Base-by-base conservation (phyloP, 2,329 filamentous ascomycete genomes). In the Didymella glomerata region DNA sequence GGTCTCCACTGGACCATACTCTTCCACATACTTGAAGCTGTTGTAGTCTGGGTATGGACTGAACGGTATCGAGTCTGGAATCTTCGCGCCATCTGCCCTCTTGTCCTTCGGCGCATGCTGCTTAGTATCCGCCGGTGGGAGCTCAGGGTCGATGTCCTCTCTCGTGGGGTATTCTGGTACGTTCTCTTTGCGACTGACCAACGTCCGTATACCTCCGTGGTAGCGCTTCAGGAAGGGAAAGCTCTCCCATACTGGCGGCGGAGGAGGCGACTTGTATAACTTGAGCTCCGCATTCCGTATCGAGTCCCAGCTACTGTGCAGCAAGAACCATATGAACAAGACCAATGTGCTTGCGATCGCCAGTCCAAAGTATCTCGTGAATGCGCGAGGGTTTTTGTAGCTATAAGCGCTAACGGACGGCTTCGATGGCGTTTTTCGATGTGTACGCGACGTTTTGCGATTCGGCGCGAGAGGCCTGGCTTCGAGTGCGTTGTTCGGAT, bases 141-240 rank as follows among this genome's bases (percentile, higher is more conserved):
- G 77, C 53, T 79, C 79, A 30, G 80, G 68, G 24, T 74, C 72
- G 18, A 81, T 73, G 18, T 82, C 78, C 65, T 84, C 76, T 65
- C 89, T 88, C 49, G 84, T 83, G 1, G 95, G 94, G 72, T 96
- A 98, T 72, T 98, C 91, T 0, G 93, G 89, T 10, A 84, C 81
- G 65, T 93, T 94, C 47, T 91, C 81, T 14, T 83, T 76, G 25
- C 87, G 79, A 0, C 86, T 78, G 0, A 91, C 86, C 61, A 99
- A 73, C 0, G 85, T 90, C 64, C 89, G 84, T 59, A 99, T 84
- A 0, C 95, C 95, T 14, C 93, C 94, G 75, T 97, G 95, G 75
- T 97, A 99, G 63, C 93, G 85, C 60, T 89, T 89, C 61, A 99
- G 77, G 70, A 97, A 96, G 0, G 88, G 87, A 73, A 96, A 98